A percentile compares a stretch with the other conserved stretches of the same genome.
Conservation (phyloP, 2,329 filamentous ascomycete species). For the Xylaria sp. region DNA sequence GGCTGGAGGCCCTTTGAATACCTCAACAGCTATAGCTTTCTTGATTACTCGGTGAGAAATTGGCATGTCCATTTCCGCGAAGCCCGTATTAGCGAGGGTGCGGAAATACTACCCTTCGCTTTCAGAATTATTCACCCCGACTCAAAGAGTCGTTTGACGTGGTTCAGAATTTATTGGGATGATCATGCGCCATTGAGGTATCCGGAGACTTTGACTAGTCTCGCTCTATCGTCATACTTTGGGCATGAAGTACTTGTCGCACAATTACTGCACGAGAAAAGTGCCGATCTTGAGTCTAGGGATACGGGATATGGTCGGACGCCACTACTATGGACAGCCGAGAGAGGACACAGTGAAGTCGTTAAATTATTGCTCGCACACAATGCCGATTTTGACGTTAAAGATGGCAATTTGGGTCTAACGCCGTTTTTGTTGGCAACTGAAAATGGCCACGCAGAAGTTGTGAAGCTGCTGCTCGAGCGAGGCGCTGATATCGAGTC, state of each 20-base stretch:
- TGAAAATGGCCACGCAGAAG: background rate
- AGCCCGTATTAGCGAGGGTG: conserved; percentile 9
- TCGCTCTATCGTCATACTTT: conserved; percentile 6
- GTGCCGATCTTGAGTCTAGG: background rate
- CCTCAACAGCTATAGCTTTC: background rate
- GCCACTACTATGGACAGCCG: background rate
- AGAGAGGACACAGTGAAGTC: background rate
- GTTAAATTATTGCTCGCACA: conserved; percentile 4
- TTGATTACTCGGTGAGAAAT: conserved; percentile 16
- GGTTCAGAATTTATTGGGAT: conserved; percentile 8
- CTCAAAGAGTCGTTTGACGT: background rate
- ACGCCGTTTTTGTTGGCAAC: conserved; percentile 2
- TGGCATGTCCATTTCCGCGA: conserved; percentile 26
- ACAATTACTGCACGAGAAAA: conserved; percentile 4
- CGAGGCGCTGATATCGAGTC: background rate
- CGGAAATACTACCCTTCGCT: background rate
- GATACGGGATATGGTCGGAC: background rate
- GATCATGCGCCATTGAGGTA: rapidly evolving
- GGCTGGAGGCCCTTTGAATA: too few relatives aligned
- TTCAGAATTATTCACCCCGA: conserved; percentile 16
- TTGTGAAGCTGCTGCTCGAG: conserved; percentile 1
- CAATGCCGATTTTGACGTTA: background rate
- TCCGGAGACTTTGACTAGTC: background rate
- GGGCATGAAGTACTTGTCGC: conserved; percentile 10
- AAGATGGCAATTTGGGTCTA: background rate